Conservation (phyloP, 2,329 filamentous ascomycete species). For the Hypomyces perniciosus region DNA sequence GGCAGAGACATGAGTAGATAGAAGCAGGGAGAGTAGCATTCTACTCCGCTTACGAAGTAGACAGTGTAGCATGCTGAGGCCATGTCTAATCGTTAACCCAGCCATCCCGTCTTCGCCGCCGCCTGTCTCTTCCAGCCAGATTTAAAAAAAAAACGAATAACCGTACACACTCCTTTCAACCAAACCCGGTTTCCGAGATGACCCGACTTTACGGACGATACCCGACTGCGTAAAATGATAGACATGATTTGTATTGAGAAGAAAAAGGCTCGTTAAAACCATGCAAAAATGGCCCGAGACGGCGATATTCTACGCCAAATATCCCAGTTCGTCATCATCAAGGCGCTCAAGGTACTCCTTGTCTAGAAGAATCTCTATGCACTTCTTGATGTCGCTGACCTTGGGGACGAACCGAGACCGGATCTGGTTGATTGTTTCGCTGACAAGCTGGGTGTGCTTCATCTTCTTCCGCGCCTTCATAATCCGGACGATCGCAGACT, state of each 20-base stretch:
- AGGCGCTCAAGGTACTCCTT: conserved; percentile 97
- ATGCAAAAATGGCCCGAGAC: not conserved
- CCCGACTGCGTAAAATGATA: not conserved
- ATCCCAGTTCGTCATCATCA: conserved; percentile 89
- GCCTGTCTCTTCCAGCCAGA: not conserved
- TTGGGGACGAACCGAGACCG: conserved; percentile 88
- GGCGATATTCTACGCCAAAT: conserved; percentile 63
- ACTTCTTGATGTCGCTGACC: conserved; percentile 96
- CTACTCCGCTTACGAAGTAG: too few relatives aligned
- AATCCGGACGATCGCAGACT: conserved; percentile 98
- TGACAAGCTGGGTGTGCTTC: conserved; percentile 92
- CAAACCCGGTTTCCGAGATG: conserved; percentile 4
- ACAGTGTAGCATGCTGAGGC: not conserved
- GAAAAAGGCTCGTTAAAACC: not conserved
- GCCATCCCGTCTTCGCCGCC: not conserved
- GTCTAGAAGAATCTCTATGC: conserved; percentile 95
- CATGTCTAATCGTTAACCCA: not conserved
- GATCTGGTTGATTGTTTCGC: conserved; percentile 94
- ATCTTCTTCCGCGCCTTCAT: conserved; percentile 99
- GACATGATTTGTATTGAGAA: conserved; percentile 2
- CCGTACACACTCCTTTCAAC: conserved; percentile 4
- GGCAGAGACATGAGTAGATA: too few relatives aligned
- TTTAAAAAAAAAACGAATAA: not conserved
- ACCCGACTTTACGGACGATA: conserved; percentile 7
- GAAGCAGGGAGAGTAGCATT: too few relatives aligned